phyloP scores from a whole-genome alignment of 495 filamentous ascomycete species.

The Oleoguttula mirabilis region DNA sequence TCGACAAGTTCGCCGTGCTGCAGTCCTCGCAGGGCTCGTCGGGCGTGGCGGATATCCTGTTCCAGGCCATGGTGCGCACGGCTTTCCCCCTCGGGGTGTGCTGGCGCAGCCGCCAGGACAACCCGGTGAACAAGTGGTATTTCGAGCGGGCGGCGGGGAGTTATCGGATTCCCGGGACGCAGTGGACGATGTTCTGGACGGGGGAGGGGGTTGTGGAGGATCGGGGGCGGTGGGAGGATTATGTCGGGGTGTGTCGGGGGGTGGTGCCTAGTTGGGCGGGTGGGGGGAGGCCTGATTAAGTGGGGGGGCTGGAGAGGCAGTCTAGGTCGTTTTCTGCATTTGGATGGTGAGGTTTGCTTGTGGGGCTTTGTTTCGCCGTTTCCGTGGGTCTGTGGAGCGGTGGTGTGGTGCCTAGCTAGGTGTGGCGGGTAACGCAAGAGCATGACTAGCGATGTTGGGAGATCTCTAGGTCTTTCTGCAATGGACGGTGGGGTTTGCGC shows the following conservation, averaged over 20 bases:
- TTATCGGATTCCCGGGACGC: slow-evolving; percentile 61
- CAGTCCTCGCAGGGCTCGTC: slow-evolving; percentile 69
- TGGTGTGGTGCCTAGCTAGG: no score
- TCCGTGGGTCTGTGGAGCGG: no score
- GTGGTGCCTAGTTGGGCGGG: slow-evolving; percentile 81
- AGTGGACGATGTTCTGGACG: slow-evolving; percentile 99
- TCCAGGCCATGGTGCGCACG: slow-evolving; percentile 82
- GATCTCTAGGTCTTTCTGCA: no score
- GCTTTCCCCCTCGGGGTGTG: slow-evolving; percentile 55
- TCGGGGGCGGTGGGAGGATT: slow-evolving; percentile 54
- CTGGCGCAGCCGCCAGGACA: slow-evolving; percentile 31
- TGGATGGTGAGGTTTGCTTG: no score
- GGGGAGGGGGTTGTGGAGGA: slow-evolving; percentile 44
- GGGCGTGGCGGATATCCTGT: slow-evolving; percentile 88
- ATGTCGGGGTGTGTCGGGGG: slow-evolving; percentile 66
- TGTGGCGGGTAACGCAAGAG: no score
- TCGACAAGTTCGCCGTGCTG: slow-evolving; percentile 95
- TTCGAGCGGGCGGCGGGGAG: slow-evolving; percentile 79
- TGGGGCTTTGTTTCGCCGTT: no score
- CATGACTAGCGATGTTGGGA: no score
- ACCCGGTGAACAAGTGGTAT: slow-evolving; percentile 45
- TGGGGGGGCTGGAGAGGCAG: no score
- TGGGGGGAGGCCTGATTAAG: slow-evolving; percentile 38
- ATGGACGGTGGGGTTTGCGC: no score
- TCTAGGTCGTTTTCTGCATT: no score